phyloP scores from a whole-genome alignment of 2,329 filamentous ascomycete genomes.

The Cordyceps tenuipes region DNA sequence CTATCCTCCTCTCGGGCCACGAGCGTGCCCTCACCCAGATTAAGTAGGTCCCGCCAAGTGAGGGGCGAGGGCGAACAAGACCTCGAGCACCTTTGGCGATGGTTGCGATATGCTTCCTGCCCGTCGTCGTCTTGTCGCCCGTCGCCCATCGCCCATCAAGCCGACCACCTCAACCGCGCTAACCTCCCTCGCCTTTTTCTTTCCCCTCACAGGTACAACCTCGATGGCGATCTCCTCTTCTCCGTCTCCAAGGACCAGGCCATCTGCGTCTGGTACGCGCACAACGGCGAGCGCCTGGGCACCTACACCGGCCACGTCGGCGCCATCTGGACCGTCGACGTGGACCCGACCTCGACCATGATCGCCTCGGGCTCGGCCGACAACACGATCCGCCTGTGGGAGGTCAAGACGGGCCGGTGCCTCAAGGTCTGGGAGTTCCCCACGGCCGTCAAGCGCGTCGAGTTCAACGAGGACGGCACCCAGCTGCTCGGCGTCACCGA shows the following conservation, averaged over 20 bases:
- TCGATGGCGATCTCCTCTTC: conserved; percentile 94
- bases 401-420: conserved; percentile 83
- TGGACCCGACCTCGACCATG: conserved; percentile 84
- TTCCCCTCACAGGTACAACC: conserved; percentile 58
- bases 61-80: conserved; percentile 9
- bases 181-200: not conserved
- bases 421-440: conserved; percentile 98
- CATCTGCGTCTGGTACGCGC: conserved; percentile 93
- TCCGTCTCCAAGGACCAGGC: conserved; percentile 94
- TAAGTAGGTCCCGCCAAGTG: conserved; percentile 47
- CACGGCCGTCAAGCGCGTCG: conserved; percentile 93
- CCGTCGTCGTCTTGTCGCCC: conserved; percentile 5
- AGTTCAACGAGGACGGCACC: conserved; percentile 91
- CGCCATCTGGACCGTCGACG: conserved; percentile 97
- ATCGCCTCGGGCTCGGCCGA: conserved; percentile 94
- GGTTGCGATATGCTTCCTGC: not conserved
- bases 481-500: conserved; percentile 91
- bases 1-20: conserved; percentile 92
- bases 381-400: conserved; percentile 97
- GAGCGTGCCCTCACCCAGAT: conserved; percentile 95
- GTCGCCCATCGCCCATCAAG: not conserved
- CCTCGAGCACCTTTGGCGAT: not conserved
- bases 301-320: conserved; percentile 96
- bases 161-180: conserved; percentile 13
- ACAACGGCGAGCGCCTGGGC: conserved; percentile 95